A percentile compares a stretch with the other conserved stretches of the same genome.
phyloP scores from a whole-genome alignment of 371 early-diverging fungal genomes.

The Mortierella sp. region DNA sequence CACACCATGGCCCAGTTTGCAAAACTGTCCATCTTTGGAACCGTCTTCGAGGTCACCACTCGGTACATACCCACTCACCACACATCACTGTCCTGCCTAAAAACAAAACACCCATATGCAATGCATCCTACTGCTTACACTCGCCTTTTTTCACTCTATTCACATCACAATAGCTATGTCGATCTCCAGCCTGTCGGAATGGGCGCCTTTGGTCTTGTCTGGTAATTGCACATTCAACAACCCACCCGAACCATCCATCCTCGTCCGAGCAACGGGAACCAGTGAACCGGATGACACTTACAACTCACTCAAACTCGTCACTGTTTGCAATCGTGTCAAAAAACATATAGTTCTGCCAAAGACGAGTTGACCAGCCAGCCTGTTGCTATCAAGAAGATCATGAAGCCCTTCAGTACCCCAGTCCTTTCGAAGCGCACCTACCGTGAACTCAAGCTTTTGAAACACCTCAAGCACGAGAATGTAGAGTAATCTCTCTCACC shows the following conservation, averaged over 20 bases:
- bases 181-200: conserved; percentile 96
- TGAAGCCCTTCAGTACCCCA: conserved; percentile 92
- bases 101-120: too few relatives aligned
- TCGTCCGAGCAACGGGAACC: too few relatives aligned
- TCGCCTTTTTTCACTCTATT: neutral
- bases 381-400: conserved; percentile 96
- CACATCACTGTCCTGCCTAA: too few relatives aligned
- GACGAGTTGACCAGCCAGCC: conserved; percentile 85
- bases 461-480: conserved; percentile 91
- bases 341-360: conserved; percentile 82
- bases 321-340: too few relatives aligned
- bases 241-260: too few relatives aligned
- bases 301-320: too few relatives aligned
- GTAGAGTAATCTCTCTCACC: conserved; percentile 52
- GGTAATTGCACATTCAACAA: conserved; percentile 55
- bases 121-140: too few relatives aligned
- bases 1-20: conserved; percentile 84
- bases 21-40: conserved; percentile 91
- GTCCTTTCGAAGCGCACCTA: conserved; percentile 96
- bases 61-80: conserved; percentile 62
- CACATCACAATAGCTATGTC: conserved; percentile 73
- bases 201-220: conserved; percentile 97
- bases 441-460: conserved; percentile 92
- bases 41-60: conserved; percentile 94
- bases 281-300: too few relatives aligned